Evolutionary conservation across 129 eudicot species (phyloP).

Genomic region (Lactuca saligna): DNA sequence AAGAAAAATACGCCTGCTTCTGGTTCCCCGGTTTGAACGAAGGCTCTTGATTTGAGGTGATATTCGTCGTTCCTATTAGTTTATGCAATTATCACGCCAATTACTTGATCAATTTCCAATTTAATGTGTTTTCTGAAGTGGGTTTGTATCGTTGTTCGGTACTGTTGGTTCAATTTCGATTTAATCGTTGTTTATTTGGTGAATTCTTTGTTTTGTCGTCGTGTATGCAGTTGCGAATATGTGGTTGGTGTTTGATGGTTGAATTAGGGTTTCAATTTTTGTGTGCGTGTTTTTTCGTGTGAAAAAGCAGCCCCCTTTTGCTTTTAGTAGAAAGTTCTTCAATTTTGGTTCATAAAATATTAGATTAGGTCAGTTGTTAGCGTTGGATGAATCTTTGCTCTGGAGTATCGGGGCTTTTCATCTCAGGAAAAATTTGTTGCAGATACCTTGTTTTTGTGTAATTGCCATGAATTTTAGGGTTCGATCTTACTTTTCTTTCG

Average conservation of each 20-base stretch:
- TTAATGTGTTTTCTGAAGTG: slow-evolving; percentile 7
- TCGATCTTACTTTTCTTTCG: slow-evolving; percentile 17
- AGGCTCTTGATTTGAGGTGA: slow-evolving; percentile 26
- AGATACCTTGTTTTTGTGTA: not conserved
- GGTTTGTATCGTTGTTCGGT: slow-evolving; percentile 5
- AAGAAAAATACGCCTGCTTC: slow-evolving; percentile 15
- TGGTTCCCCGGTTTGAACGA: slow-evolving; percentile 12
- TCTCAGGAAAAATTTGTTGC: not conserved
- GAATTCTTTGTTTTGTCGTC: slow-evolving; percentile 7
- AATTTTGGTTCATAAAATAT: not conserved
- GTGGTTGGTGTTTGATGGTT: slow-evolving; percentile 16
- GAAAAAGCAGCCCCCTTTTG: slow-evolving; percentile 2
- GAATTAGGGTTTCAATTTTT: slow-evolving; percentile 20
- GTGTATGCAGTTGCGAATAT: slow-evolving; percentile 4
- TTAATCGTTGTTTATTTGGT: slow-evolving; percentile 3
- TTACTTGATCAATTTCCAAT: not conserved
- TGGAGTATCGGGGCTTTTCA: slow-evolving; percentile 21
- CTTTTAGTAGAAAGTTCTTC: slow-evolving; percentile 1
- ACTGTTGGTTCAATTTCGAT: slow-evolving; percentile 19
- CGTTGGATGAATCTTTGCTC: slow-evolving; percentile 3
- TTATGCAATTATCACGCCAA: not conserved
- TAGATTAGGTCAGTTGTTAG: slow-evolving; percentile 15
- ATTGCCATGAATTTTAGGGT: slow-evolving; percentile 15
- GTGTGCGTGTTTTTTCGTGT: slow-evolving; percentile 4
- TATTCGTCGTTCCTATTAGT: not conserved